These are phyloP conservation scores for Chlorencoelia australis DNA, from an alignment of 2,329 filamentous ascomycete species.

Conservation along the genomic window DNA sequence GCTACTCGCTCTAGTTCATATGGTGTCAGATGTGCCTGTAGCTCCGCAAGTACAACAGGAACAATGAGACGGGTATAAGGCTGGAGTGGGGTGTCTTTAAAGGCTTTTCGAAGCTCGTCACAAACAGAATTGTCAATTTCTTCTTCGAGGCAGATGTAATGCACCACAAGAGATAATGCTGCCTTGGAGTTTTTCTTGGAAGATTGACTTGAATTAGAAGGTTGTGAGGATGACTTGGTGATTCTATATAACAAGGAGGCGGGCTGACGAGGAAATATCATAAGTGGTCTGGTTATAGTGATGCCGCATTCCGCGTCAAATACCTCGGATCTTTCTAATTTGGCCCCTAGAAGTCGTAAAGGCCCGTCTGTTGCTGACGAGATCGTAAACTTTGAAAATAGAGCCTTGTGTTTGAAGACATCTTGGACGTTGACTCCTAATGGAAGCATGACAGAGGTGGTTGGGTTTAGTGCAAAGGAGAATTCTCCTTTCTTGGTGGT, in stretches of 20 bases:
- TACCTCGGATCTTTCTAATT: conserved; percentile 58
- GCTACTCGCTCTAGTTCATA: conserved; percentile 48
- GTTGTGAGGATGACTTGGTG: conserved; percentile 37
- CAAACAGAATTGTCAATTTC: conserved; percentile 50
- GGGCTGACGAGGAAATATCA: conserved; percentile 73
- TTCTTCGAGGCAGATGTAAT: conserved; percentile 68
- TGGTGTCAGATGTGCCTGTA: conserved; percentile 35
- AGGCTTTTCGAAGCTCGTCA: conserved; percentile 32
- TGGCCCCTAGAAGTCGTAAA: conserved; percentile 60
- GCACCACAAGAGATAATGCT: conserved; percentile 55
- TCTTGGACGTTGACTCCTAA: conserved; percentile 96
- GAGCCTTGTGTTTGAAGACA: conserved; percentile 70
- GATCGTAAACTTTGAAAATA: conserved; percentile 88
- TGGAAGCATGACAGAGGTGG: conserved; percentile 64
- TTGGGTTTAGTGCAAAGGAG: conserved; percentile 50
- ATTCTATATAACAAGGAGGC: conserved; percentile 76
- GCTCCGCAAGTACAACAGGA: conserved; percentile 34
- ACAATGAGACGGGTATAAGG: conserved; percentile 39
- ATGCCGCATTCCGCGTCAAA: conserved; percentile 56
- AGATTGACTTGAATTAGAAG: conserved; percentile 14
- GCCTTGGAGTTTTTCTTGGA: conserved; percentile 27
- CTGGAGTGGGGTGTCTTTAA: conserved; percentile 33
- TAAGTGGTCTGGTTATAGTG: conserved; percentile 40
- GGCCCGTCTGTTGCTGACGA: conserved; percentile 70
- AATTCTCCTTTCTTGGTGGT: conserved; percentile 57